These are phyloP conservation scores for Harringtonia aguacate DNA, from an alignment of 2,329 filamentous ascomycete species.

Conservation along the genomic window DNA sequence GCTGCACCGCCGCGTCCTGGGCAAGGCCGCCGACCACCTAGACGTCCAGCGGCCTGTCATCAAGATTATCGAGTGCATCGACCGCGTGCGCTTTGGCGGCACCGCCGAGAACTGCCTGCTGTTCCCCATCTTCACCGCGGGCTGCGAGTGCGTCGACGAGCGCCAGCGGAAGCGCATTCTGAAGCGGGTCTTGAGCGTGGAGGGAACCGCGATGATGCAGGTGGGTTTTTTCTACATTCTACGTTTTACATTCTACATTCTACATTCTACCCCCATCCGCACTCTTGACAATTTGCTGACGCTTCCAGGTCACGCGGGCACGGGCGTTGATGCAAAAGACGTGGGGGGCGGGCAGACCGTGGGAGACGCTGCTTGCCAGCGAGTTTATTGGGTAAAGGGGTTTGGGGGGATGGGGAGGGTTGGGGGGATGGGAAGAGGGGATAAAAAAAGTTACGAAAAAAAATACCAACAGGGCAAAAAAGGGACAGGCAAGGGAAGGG, in stretches of 20 bases:
- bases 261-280: not conserved
- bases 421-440: too few relatives aligned
- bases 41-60: slow-evolving; percentile 53
- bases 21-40: slow-evolving; percentile 42
- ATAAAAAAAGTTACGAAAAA: too few relatives aligned
- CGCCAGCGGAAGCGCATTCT: slow-evolving; percentile 50
- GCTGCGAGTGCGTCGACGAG: slow-evolving; percentile 55
- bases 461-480: too few relatives aligned
- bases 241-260: not conserved
- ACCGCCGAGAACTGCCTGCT: slow-evolving; percentile 65
- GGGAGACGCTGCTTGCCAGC: slow-evolving; percentile 55
- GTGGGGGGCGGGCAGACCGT: slow-evolving; percentile 57
- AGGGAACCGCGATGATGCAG: slow-evolving; percentile 68
- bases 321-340: slow-evolving; percentile 55
- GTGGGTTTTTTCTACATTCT: slow-evolving; percentile 27
- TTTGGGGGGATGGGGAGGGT: too few relatives aligned
- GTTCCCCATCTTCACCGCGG: slow-evolving; percentile 76
- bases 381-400: slow-evolving; percentile 54
- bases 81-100: slow-evolving; percentile 51
- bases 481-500: too few relatives aligned
- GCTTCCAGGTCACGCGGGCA: slow-evolving; percentile 42
- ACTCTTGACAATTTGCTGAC: slow-evolving; percentile 3
- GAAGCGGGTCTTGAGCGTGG: slow-evolving; percentile 54
- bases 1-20: slow-evolving; percentile 62
- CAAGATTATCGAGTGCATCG: slow-evolving; percentile 52